Evolutionary conservation across 345 rosid species (phyloP), one percentile per base, ranked within the genome.

Genomic region (Brassica nigra): DNA sequence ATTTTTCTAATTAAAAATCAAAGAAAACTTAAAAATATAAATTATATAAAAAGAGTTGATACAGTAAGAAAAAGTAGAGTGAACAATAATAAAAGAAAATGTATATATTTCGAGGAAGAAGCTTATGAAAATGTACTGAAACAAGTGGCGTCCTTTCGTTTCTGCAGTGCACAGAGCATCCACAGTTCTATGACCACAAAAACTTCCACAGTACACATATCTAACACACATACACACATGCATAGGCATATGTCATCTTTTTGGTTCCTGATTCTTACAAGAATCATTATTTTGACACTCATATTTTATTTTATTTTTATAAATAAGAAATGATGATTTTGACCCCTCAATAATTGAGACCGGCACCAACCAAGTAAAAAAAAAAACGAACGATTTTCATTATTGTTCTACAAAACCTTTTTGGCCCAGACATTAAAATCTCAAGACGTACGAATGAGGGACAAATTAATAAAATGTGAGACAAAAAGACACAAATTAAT

Each of bases 81-180:
- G 36, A 3, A 28, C 11, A 6, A 55, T 5, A 55, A 74, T 18
- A 52, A 29, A 63, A 63, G 37, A 62, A 62, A 54, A 70, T 34
- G 37, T 63, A n/a, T 70, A 76, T 75, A 73, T 78, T 39, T 78
- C 15, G 64, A 79, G 74, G 78, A 74, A 73, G 64, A 73, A 61
- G 70, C 74, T 59, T 59, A 80, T 80, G 76, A 80, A 69, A 69
- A 58, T 80, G 83, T 75, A 33, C 71, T 63, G 62, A 75, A 80
- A 69, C 75, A 69, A 80, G 79, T 80, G 83, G 83, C 79, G 83
- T 80, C 79, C 69, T 70, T 75, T 80, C 79, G 76, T 70, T 27
- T 80, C 71, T 80, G 67, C 79, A 71, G 76, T 74, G 83, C 79
- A 80, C 79, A 68, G 83, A 62, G 36, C 79, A 69, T 69, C 75